Evolutionary conservation across 148 eudicot species (phyloP), one percentile per base, ranked within the genome.

Genomic region (Rhododendron ferrugineum): DNA sequence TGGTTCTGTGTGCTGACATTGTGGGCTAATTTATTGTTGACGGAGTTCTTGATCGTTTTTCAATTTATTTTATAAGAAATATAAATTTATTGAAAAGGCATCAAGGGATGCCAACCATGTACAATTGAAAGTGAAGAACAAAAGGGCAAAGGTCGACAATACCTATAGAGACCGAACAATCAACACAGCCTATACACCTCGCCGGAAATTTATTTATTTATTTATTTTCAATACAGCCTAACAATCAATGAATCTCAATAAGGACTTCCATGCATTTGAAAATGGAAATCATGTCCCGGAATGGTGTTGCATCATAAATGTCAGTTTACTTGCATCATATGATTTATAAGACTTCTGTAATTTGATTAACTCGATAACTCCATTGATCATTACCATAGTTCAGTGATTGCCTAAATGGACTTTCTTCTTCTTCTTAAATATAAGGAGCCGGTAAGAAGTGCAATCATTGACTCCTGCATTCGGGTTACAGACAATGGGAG

Each of bases 401-500:
- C 23, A 10, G 37, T 47, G 80, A 50, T 22, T 20, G 15, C 22
- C 32, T 73, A 49, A 79, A 75, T 74, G 66, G 37, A 46, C 32
- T 47, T 49, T 14, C 44, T 47, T 72, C 77, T 79, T 82, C 40
- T 85, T 64, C 60, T 85, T 64, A 47, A 23, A 9, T 62, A 72
- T 52, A 87, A 94, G 98, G 93, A 88, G 86, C 95, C 94, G 60
- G 50, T 90, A 70, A 90, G 95, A 87, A 92, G 93, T 87, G 93
- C 98, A 81, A 88, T 94, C 62, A 89, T 94, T 49, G 95, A 94
- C 89, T 93, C 95, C 16, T 89, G 93, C 87, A 89, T 94, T 80
- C 89, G 95, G 81, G 93, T 93, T 11, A 91, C 90, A 3, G 98
- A 94, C 76, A 91, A 93, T 84, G 98, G 98, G 85, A 90, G 92